Base-by-base conservation (phyloP, 306 rosid genomes). In the Pyrus betulifolia region DNA sequence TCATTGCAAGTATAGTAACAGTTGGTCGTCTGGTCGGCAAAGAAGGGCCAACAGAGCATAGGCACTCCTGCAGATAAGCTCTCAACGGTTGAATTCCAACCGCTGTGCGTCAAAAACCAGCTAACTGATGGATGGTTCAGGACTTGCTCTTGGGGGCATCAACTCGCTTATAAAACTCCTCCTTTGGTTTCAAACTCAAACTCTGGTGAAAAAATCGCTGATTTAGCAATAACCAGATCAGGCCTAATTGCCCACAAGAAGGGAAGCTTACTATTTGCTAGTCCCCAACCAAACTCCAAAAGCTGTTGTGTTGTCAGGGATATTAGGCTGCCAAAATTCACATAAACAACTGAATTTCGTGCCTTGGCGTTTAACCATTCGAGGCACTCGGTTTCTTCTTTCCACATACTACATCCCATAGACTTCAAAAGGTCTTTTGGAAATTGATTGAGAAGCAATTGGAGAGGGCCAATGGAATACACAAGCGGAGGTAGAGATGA, bases 51-150 rank as follows among this genome's bases (percentile, higher is more conserved):
- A 23, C 84, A 80, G 13, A 80, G 45, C 80, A 75, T 60, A 12
- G 80, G 80, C 2, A 75, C 84, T 12, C 84, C 84, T 0, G 49
- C 62, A 18, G 67, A 14, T 1, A 80, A 4, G 21, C 75, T 72
- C 82, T 79, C 82, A 7, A 79, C 4, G 2, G n/a, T 66, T 9
- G 82, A 79, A 40, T 79, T 79, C 83, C 76, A 80, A 1, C 83
- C 79, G 12, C 80, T 44, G 7, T 80, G 84, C 11, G 76, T 75
- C 35, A 80, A 27, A 40, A 79, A 73, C 3, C 54, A 79, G 9
- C 76, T 67, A 1, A 74, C 18, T 0, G 83, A 59, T 3, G 74
- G 79, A 30, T 72, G 78, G 44, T 55, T 52, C 2, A 79, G 46
- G 4, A 79, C 78, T 23, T 72, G 25, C 60, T 71, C 68, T 72